Base-by-base conservation (phyloP, 2,329 filamentous ascomycete species). In the Seiridium unicorne region DNA sequence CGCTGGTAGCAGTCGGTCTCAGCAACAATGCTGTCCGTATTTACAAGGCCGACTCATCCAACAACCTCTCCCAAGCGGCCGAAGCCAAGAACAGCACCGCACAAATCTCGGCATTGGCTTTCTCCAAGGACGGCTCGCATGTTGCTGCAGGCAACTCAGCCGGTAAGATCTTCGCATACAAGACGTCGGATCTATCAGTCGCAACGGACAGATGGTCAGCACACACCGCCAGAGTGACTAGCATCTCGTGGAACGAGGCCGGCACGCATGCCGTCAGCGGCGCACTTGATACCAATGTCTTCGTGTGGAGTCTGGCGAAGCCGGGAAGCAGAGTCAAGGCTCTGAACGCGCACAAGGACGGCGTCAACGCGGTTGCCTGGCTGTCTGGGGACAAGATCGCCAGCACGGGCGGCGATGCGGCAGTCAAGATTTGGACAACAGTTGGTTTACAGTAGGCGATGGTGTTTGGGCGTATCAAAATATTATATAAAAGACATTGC, bases 321-420 rank as follows among this genome's bases (percentile, higher is more conserved):
- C 94, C 94, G 0, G 93, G 92, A 2, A 91, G 91, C 75, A 85
- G 94, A 66, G 85, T 96, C 66, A 94, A 95, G 79, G 89, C 88
- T 11, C 77, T 87, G 31, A 96, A 97, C 71, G 93, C 94, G 55
- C 95, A 99, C 78, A 97, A 97, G 78, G 95, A 98, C 71, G 95
- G 95, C 8, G 93, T 98, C 18, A 92, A 90, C 66, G 94, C 91
- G 13, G 89, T 98, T 13, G 84, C 84, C 10, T 99, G 94, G 93
- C 82, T 91, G 11, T 86, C 84, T 7, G 81, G 81, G 60, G 75
- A 75, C 18, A 91, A 85, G 76, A 82, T 98, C 55, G 87, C 91
- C 8, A 96, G 89, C 66, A 86, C 87, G 4, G 95, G 95, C 51
- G 91, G 89, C 9, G 95, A 99, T 82, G 94, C 92, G 40, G 89